Evolutionary conservation across 208 protist genomes (phyloP).

Genomic region (Wallacemonas sp.): DNA sequence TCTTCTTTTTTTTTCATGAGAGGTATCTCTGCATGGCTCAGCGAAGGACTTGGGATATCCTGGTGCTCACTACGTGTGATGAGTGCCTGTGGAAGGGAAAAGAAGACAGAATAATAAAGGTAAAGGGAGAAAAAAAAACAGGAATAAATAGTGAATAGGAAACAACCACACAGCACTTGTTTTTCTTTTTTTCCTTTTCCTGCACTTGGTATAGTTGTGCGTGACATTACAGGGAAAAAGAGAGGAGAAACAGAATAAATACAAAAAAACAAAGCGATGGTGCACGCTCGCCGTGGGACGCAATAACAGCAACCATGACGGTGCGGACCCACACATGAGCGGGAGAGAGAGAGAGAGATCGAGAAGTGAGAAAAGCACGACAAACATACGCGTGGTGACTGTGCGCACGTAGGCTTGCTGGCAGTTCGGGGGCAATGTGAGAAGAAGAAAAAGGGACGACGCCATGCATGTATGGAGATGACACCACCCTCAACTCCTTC

Average conservation of each 20-base stretch:
- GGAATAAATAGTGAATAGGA: constrained; percentile 1
- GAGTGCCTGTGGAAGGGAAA: not conserved
- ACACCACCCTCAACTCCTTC: too few species aligned
- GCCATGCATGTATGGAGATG: too few species aligned
- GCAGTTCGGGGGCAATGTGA: too few species aligned
- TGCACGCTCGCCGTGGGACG: too few species aligned
- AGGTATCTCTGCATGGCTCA: not conserved
- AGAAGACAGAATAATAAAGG: constrained; percentile 13
- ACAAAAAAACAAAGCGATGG: too few species aligned
- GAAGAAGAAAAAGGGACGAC: too few species aligned
- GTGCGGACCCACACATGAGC: too few species aligned
- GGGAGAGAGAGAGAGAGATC: not conserved
- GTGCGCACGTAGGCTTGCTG: too few species aligned
- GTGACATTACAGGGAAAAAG: not conserved
- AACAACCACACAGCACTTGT: constrained; percentile 8
- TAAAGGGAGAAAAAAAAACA: constrained; percentile 11
- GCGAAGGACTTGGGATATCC: not conserved
- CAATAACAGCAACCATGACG: too few species aligned
- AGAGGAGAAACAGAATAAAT: not conserved
- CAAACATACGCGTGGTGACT: too few species aligned
- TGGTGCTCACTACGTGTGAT: too few species aligned
- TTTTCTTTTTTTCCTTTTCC: not conserved
- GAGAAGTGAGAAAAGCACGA: not conserved
- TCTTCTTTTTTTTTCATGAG: constrained; percentile 20
- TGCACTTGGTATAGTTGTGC: not conserved